Evolutionary conservation across 768 basidiomycete genomes (phyloP), one percentile per base, ranked within the genome.

Genomic region (Grammothele lineata): DNA sequence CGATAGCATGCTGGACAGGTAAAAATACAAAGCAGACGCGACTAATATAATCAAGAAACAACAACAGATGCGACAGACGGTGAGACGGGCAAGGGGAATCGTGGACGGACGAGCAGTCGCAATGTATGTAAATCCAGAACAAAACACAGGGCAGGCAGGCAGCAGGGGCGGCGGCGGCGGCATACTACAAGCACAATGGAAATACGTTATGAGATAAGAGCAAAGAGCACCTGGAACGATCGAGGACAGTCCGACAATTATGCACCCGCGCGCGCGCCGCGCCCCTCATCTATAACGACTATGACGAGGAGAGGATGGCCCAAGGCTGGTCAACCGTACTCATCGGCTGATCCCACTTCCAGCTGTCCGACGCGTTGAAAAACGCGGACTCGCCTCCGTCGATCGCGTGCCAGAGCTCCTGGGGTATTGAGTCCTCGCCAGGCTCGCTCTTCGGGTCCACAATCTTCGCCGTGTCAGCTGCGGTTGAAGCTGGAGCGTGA

Each of bases 281-380:
- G 18, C 18, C 21, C 33, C 18, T 36, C 37, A 17, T 37, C 7
- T 5, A 23, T 14, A 25, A 7, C 10, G 41, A 33, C 23, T 36
- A 43, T 43, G 42, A 34, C 21, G 76, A 77, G 56, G 72, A 73
- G 66, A 72, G 82, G 57, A 88, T 80, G 25, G 83, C 83, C 87
- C 87, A 90, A 19, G 84, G 73, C 59, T 77, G 80, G 5, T 88
- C 87, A 52, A 73, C 60, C 35, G 76, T 66, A 50, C 74, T 66
- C 85, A 89, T 87, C 27, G 72, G 61, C 54, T 76, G 73, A 45
- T 87, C 87, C 78, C 80, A 90, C 66, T 85, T 88, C 82, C 82
- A 90, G 34, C 75, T 74, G 43, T 65, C 66, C 22, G 71, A 54
- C 54, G 57, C 25, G 51, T 70, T 66, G 66, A 78, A 88, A 61